Conservation (phyloP, 257 asterid genomes). For the Solanum ahanhuiri region DNA sequence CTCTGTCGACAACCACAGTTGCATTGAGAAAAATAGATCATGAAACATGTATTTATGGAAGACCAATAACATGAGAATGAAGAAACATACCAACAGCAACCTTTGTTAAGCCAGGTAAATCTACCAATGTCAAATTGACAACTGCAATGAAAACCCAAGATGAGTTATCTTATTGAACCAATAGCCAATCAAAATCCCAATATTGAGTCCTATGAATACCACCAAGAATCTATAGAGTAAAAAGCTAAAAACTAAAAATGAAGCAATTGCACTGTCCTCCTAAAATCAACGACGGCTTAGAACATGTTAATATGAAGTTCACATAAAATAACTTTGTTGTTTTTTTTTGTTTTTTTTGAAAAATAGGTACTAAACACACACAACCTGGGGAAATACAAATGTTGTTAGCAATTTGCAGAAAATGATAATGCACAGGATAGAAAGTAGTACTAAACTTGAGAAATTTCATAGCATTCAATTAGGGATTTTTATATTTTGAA, state of each 20-base stretch:
- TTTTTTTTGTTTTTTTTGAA: too few species aligned
- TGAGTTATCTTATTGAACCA: neutral
- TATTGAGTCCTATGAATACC: neutral
- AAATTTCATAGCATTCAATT: neutral
- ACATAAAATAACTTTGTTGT: neutral
- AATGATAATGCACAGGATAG: neutral
- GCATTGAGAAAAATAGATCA: neutral
- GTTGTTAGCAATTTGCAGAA: neutral
- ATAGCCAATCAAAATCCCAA: neutral
- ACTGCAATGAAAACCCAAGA: conserved; percentile 21
- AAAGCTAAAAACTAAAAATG: neutral
- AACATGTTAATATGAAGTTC: neutral
- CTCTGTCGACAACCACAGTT: conserved; percentile 12
- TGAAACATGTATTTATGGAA: neutral
- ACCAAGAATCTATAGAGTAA: neutral
- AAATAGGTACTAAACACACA: neutral
- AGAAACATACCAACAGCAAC: conserved; percentile 36
- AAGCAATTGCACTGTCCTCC: neutral
- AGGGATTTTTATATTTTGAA: neutral
- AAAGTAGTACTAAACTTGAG: neutral
- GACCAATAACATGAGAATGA: neutral
- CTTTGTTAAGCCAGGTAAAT: conserved; percentile 40
- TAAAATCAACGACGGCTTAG: neutral
- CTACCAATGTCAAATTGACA: conserved; percentile 34
- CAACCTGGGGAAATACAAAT: neutral